Base-by-base conservation (phyloP, 1,139 yeast species). In the Geotrichum aggregatum region DNA sequence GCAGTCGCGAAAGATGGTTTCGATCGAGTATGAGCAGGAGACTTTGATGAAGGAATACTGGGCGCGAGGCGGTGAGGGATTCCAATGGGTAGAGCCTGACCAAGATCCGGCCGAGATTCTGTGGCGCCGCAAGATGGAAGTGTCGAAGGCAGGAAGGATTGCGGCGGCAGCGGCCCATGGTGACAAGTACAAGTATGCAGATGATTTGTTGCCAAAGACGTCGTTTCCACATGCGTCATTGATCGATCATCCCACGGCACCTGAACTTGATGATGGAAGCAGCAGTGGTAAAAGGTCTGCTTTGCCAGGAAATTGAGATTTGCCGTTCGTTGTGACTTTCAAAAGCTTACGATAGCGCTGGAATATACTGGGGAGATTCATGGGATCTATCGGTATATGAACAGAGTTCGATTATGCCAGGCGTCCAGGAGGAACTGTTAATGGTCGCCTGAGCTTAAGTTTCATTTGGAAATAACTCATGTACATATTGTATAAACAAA, bases 21-120 rank as follows among this genome's bases (percentile, higher is more conserved):
- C 83, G 54, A 66, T 80, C 47, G 88, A 83, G 56, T 84, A 85
- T 13, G 84, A 83, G 62, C 84, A 80, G 57, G 86, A 91, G 87
- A 82, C 77, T 4, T 31, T 53, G 5, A 50, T 53, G 44, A 53
- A 84, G 62, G 89, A 87, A 49, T 85, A 84, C 66, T 85, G 94
- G 92, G 78, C 83, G 64, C 72, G 79, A 52, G 84, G 84, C 11
- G 89, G 89, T 14, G 85, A 82, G 57, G 86, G 85, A 2, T 84
- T 84, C 61, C 82, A 80, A 58, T 85, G 94, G 94, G 82, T 76
- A 3, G 92, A 84, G 62, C 89, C 89, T 0, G 92, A 84, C 63
- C 83, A 81, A 61, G 91, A 84, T 63, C 91, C 91, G 0, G 85
- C 84, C 0, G 84, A 82, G 52, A 57, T 40, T 50, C 58, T 42